Evolutionary conservation across 805 yeast species (phyloP).

Genomic region (Saturnispora dispora): DNA sequence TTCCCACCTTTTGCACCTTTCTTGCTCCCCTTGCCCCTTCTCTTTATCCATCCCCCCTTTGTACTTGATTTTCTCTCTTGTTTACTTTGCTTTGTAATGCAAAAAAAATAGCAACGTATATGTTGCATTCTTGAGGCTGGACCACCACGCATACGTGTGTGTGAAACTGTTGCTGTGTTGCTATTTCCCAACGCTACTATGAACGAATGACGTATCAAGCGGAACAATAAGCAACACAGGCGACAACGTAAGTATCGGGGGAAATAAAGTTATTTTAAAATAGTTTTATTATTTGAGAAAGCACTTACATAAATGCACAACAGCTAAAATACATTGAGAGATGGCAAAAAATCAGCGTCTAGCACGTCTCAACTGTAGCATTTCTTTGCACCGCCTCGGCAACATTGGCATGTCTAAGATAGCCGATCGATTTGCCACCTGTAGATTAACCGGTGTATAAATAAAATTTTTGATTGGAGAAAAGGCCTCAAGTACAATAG

Average conservation of each 20-base stretch:
- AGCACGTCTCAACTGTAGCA: neutral
- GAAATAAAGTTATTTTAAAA: too few species aligned
- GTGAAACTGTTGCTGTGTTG: neutral
- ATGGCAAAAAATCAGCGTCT: too few species aligned
- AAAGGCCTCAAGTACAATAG: neutral
- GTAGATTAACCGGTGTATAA: neutral
- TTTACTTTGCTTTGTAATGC: too few species aligned
- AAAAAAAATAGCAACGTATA: too few species aligned
- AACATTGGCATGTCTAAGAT: neutral
- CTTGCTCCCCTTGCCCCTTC: too few species aligned
- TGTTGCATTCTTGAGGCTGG: too few species aligned
- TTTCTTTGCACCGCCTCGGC: neutral
- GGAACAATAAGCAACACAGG: neutral
- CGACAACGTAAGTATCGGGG: neutral
- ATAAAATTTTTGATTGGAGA: neutral
- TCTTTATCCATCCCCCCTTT: too few species aligned
- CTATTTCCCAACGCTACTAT: neutral
- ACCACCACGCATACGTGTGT: too few species aligned
- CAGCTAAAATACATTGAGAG: too few species aligned
- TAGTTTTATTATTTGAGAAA: neutral
- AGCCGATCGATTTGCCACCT: neutral
- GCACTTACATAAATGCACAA: neutral
- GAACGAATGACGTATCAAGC: neutral
- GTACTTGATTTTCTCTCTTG: too few species aligned
- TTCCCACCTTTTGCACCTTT: too few species aligned